Evolutionary conservation across 2,329 filamentous ascomycete genomes (phyloP), one percentile per base, ranked within the genome.

Genomic region (Lasiodiplodia gonubiensis): DNA sequence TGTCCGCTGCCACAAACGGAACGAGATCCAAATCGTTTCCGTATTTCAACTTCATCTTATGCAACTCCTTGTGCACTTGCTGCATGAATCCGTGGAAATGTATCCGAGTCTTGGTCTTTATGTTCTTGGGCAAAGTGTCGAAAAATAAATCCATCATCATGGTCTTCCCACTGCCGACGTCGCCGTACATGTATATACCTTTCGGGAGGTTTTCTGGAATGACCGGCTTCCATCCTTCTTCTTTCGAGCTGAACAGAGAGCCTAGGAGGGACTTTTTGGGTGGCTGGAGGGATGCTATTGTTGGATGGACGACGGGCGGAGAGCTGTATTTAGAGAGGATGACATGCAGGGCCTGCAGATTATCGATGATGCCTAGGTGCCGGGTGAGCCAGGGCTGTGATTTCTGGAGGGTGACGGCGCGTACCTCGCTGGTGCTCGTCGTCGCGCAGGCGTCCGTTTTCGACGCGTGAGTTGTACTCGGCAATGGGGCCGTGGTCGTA

Each of bases 21-120:
- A 98, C 87, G 0, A 89, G 92, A 78, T 99, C 95, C 48, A 97
- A 86, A 72, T 97, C 93, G 76, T 89, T 93, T 35, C 95, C 95
- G 77, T 97, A 88, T 73, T 89, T 83, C 86, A 95, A 90, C 83
- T 97, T 97, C 80, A 97, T 90, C 76, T 88, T 89, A 82, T 98
- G 95, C 74, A 98, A 83, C 69, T 94, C 87, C 78, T 90, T 93
- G 81, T 99, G 95, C 59, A 98, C 91, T 78, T 97, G 92, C 79
- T 98, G 95, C 95, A 99, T 99, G 83, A 99, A 99, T 79, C 97
- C 97, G 83, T 98, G 93, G 80, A 99, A 99, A 82, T 99, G 95
- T 75, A 99, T 97, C 57, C 95, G 87, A 55, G 90, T 96, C 82
- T 97, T 97, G 37, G 89, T 88, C 67, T 85, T 86, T 71, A 98